Base-by-base conservation (phyloP, 805 yeast genomes). In the Myxozyma geophila region DNA sequence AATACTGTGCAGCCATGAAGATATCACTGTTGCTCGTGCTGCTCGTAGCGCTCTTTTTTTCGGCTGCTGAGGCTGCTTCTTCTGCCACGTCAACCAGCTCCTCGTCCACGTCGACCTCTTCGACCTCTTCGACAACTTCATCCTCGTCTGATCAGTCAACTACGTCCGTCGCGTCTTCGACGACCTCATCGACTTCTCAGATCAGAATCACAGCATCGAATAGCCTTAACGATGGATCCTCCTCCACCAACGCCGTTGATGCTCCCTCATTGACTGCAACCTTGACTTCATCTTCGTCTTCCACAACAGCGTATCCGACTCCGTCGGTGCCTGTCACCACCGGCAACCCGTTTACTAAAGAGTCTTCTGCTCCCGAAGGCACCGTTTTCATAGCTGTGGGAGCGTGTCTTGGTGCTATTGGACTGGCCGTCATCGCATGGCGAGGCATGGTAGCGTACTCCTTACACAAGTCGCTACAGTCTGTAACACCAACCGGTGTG, bases 331-430 rank as follows among this genome's bases (percentile, higher is more conserved):
- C 96, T 0, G 77, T 87, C 1, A 80, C 83, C 47, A 70, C 69
- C 17, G 76, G 81, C 55, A 90, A 90, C 74, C 96, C 96, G 10
- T 86, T 82, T 70, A 79, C 90, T 19, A 75, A 82, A 68, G 75
- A 78, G 52, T 75, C 85, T 6, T 72, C 72, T 21, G 79, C 80
- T 52, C 90, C 92, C 0, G 81, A 83, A 53, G 96, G 96, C 1
- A 88, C 95, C 0, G 92, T 91, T 1, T 90, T 90, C 76, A 90
- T 91, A 57, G 88, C 89, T 0, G 88, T 90, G 49, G 96, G 96
- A 1, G 79, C 87, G 10, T 79, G 87, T 44, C 84, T 87, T 4
- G 89, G 87, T 0, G 85, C 84, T 44, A 76, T 88, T 3, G 74
- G 86, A 21, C 66, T 87, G 2, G 80, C 80, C 0, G 79, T 87